Evolutionary conservation across 2,329 filamentous ascomycete species (phyloP), one percentile per base, ranked within the genome.

Genomic region (Metarhizium robertsii): DNA sequence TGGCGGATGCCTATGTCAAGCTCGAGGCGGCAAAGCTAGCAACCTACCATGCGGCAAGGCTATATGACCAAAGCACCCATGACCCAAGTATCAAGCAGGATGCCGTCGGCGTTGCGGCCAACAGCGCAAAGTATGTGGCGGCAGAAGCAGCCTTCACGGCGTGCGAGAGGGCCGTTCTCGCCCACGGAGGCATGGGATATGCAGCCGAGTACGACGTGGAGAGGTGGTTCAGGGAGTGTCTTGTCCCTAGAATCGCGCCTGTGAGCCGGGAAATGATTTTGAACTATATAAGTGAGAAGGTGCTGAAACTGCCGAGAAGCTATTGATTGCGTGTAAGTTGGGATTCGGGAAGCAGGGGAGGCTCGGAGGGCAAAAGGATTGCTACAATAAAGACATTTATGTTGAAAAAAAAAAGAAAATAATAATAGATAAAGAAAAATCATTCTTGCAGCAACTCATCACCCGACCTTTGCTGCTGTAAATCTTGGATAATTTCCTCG

Each of bases 231-330:
- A 70, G 84, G n/a, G 84, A 86, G 65, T 81, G 80, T 53, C 73
- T 86, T 56, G 79, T 87, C 43, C 83, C 84, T 2, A 69, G 84
- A 10, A 83, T 87, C 53, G 83, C 84, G 10, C 84, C 83, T 0
- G 77, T 87, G 0, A 84, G 80, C 55, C 68, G 83, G 59, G 87
- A 90, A 71, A 90, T 90, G 87, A 87, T 90, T 53, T 72, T 88
- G 73, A 90, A 89, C 61, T 89, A 84, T 66, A 79, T 90, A 13
- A 77, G 79, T 2, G 86, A 89, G 66, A 87, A 81, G 70, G 85
- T 81, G 0, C 68, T 90, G n/a, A 71, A 76, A 3, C 62, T 90
- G 30, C 87, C 86, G 1, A 74, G 83, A 57, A 89, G 85, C 63
- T 90, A 89, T 60, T 88, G 42, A 50, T 14, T 49, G 53, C 14